Conservation (phyloP, 2,329 filamentous ascomycete genomes). For the Colletotrichum lupini region DNA sequence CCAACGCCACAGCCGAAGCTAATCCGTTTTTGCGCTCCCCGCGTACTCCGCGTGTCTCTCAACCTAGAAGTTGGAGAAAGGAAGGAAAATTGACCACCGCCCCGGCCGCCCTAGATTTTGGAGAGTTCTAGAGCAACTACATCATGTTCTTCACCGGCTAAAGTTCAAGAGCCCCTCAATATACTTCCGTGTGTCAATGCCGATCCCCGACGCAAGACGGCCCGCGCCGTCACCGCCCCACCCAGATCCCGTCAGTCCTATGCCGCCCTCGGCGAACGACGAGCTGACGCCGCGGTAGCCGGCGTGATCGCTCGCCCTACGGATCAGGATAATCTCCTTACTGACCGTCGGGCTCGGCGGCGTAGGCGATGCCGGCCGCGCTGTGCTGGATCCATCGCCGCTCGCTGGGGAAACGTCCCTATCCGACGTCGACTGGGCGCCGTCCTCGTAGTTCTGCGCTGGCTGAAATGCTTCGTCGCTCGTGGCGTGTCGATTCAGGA, state of each 20-base stretch:
- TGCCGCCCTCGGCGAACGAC: slow-evolving; percentile 49
- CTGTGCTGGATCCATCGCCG: slow-evolving; percentile 8
- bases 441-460: background rate
- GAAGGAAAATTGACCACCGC: no score
- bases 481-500: slow-evolving; percentile 52
- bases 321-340: slow-evolving; percentile 72
- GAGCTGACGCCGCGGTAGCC: slow-evolving; percentile 49
- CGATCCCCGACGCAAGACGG: slow-evolving; percentile 77
- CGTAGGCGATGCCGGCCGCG: background rate
- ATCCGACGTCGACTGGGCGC: background rate
- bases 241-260: slow-evolving; percentile 49
- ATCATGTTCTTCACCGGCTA: slow-evolving; percentile 50
- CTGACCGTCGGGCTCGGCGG: slow-evolving; percentile 40
- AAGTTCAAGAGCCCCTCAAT: slow-evolving; percentile 78
- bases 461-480: background rate
- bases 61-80: background rate
- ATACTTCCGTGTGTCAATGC: slow-evolving; percentile 80
- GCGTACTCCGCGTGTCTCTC: background rate
- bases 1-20: background rate
- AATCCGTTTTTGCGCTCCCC: background rate
- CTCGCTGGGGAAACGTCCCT: slow-evolving; percentile 9
- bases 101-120: no score
- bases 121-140: background rate
- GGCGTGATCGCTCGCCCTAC: slow-evolving; percentile 68
- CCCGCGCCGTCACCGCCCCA: slow-evolving; percentile 65